A percentile compares a stretch with the other conserved stretches of the same genome.
Evolutionary conservation across 78 protist genomes (phyloP).

Genomic region (Goniomonas avonlea): DNA sequence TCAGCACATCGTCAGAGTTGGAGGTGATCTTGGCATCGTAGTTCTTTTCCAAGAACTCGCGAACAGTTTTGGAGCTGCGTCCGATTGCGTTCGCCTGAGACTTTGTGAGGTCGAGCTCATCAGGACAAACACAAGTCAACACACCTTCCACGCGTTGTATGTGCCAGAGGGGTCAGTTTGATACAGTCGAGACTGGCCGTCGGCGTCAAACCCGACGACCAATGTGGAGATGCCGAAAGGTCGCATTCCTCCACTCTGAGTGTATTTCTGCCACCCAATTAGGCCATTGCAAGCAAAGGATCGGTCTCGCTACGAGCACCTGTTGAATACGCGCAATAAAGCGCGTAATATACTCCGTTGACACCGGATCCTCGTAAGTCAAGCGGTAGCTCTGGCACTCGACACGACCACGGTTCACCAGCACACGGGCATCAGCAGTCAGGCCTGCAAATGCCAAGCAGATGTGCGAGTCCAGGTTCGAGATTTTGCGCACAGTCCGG

Average conservation of each 20-base stretch:
- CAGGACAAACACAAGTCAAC: not conserved
- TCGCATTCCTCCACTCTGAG: constrained; percentile 96
- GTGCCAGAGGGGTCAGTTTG: constrained; percentile 96
- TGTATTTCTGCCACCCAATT: constrained; percentile 92
- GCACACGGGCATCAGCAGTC: constrained; percentile 95
- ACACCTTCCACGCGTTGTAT: constrained; percentile 82
- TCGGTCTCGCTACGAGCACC: too few relatives aligned
- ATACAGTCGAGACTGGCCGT: constrained; percentile 81
- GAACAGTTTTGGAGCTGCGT: constrained; percentile 73
- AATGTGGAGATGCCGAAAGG: constrained; percentile 97
- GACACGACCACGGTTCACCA: constrained; percentile 78
- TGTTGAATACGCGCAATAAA: constrained; percentile 49
- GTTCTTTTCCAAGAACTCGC: constrained; percentile 79
- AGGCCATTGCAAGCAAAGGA: not conserved
- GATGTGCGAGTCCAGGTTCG: constrained; percentile 86
- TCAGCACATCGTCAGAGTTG: constrained; percentile 60
- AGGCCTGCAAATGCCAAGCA: constrained; percentile 85
- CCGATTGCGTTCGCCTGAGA: constrained; percentile 72
- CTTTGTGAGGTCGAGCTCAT: not conserved
- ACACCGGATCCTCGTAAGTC: constrained; percentile 83
- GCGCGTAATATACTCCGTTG: constrained; percentile 60
- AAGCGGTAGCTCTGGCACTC: constrained; percentile 94
- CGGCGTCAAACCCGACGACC: constrained; percentile 35
- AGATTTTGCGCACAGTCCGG: constrained; percentile 93
- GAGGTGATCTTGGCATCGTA: constrained; percentile 54